phyloP scores from a whole-genome alignment of 768 basidiomycete genomes.

The Psilocybe cubensis region DNA sequence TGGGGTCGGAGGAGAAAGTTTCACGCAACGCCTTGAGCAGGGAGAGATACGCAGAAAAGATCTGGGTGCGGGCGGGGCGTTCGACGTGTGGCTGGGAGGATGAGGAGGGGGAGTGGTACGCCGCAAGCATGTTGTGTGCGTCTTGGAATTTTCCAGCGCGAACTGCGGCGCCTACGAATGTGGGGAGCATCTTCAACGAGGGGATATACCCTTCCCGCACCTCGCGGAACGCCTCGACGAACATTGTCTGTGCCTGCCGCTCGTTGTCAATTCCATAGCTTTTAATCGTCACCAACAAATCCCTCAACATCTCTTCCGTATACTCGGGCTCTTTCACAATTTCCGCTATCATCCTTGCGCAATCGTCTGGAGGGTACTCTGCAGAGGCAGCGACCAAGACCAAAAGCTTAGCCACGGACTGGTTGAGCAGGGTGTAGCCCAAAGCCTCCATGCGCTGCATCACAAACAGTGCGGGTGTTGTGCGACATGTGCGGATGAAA shows the following conservation, averaged over 20 bases:
- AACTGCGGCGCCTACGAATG: slow-evolving; percentile 2
- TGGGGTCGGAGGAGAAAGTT: not conserved
- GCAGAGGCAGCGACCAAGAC: not conserved
- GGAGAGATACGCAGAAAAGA: not conserved
- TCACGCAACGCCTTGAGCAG: not conserved
- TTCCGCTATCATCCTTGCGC: not conserved
- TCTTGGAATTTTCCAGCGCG: not conserved
- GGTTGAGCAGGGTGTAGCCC: not conserved
- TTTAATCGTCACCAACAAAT: not conserved
- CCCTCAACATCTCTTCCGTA: not conserved
- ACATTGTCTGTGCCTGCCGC: not conserved
- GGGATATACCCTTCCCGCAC: not conserved
- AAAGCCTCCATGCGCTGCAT: not conserved
- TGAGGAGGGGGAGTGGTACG: not conserved
- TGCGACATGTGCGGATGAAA: not conserved
- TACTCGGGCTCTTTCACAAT: not conserved
- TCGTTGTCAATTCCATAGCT: not conserved
- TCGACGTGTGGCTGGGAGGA: not conserved
- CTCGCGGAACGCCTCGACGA: not conserved
- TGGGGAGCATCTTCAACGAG: not conserved
- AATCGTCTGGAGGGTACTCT: not conserved
- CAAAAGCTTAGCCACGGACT: not conserved
- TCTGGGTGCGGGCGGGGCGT: not conserved
- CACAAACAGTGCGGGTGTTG: not conserved
- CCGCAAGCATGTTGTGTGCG: slow-evolving; percentile 1